Evolutionary conservation across 2,329 filamentous ascomycete genomes (phyloP), one percentile per base, ranked within the genome.

Genomic region (Clonostachys byssicola): DNA sequence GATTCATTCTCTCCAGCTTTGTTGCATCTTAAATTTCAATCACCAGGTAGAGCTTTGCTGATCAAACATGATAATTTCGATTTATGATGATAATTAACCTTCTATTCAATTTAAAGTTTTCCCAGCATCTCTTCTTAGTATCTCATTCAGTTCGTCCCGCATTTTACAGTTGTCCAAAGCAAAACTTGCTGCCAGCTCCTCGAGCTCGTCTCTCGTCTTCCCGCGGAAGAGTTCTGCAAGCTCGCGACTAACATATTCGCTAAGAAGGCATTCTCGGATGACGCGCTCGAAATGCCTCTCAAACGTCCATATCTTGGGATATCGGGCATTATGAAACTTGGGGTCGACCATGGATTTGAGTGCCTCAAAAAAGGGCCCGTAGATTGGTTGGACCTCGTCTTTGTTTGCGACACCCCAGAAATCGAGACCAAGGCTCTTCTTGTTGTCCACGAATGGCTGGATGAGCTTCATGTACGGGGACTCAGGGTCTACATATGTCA

Each of bases 201-300:
- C 79, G 20, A 84, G 55, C 52, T 82, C 72, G 30, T 73, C 70
- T 45, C 72, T 58, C 0, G 60, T 67, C 65, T 76, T 77, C 5
- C 63, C 74, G 39, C 64, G 60, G 52, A 84, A 84, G 34, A 79
- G 59, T 54, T 73, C 71, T 1, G 78, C 78, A 58, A 79, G 74
- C 56, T 83, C 80, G 58, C 73, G 71, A 14, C n/a, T 40, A 4
- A 30, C 23, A 30, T 30, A 30, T 30, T 30, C 23, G 23, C 23
- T 30, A 4, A 30, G 23, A 30, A 30, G 23, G 23, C 23, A 30
- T 30, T 30, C 23, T 30, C 23, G 23, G 9, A 30, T 30, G 23
- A 30, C 23, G 23, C 23, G 23, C 23, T 30, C 23, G 9, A 30
- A 30, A 10, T 30, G 23, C 9, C 23, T 30, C 23, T 30, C 23